phyloP scores from a whole-genome alignment of 768 basidiomycete species.

The Tylopilus subfusipes region DNA sequence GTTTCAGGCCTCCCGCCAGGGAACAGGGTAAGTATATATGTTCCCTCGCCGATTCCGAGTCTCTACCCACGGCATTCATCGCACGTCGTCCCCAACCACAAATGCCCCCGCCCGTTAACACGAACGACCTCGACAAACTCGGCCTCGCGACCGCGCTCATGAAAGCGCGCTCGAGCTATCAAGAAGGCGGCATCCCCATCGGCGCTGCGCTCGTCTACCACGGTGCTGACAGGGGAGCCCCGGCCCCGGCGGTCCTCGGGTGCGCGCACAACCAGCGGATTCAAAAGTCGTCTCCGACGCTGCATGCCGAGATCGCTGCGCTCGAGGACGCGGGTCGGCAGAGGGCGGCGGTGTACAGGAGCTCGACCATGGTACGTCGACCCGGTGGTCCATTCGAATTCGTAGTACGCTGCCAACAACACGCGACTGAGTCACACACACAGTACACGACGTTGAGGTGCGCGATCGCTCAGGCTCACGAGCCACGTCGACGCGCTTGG shows the following conservation, averaged over 20 bases:
- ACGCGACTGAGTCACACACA: too few relatives aligned
- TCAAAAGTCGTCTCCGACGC: constrained; percentile 40
- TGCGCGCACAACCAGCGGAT: constrained; percentile 44
- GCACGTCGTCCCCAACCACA: too few relatives aligned
- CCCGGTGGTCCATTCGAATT: neutral
- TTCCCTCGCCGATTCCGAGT: too few relatives aligned
- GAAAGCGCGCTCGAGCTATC: constrained; percentile 45
- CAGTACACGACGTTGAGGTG: neutral
- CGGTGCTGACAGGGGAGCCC: neutral
- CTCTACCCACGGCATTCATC: too few relatives aligned
- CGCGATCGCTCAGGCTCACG: too few relatives aligned
- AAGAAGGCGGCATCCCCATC: constrained; percentile 61
- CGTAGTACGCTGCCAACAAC: neutral
- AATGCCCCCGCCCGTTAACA: neutral
- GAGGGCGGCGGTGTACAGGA: constrained; percentile 42
- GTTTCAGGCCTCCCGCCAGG: too few relatives aligned
- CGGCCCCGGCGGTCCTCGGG: constrained; percentile 32
- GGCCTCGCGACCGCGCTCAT: constrained; percentile 33
- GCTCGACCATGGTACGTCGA: constrained; percentile 31
- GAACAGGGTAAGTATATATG: too few relatives aligned
- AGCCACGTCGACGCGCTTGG: neutral
- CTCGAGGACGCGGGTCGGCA: constrained; percentile 53
- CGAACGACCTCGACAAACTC: constrained; percentile 24
- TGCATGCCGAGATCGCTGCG: constrained; percentile 49
- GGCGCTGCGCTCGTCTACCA: constrained; percentile 47